Evolutionary conservation across 1,284 basidiomycete genomes (phyloP).

Genomic region (Fistulinella cinereoalba): DNA sequence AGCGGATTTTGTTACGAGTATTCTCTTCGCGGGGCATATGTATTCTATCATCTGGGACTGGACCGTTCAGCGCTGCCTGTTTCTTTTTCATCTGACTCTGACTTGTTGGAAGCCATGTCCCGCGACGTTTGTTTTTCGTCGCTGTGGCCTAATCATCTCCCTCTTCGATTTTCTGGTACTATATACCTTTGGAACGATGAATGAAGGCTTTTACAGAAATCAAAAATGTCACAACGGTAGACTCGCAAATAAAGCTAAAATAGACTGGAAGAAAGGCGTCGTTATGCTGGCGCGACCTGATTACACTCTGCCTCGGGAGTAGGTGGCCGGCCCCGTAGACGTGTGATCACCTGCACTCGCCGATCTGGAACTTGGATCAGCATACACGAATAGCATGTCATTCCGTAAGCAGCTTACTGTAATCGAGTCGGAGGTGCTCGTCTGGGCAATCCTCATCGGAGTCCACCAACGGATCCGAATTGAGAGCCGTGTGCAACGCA

Average conservation of each 20-base stretch:
- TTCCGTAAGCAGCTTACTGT: conserved; percentile 44
- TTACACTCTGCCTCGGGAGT: conserved; percentile 40
- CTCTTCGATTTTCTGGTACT: conserved; percentile 20
- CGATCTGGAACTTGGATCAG: conserved; percentile 38
- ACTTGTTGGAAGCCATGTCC: conserved; percentile 14
- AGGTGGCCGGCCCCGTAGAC: conserved; percentile 49
- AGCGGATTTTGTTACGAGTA: conserved; percentile 26
- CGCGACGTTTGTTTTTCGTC: conserved; percentile 13
- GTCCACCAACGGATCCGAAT: conserved; percentile 62
- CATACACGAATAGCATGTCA: conserved; percentile 1
- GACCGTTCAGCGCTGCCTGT: conserved; percentile 32
- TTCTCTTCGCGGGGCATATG: conserved; percentile 32
- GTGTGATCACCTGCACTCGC: conserved; percentile 57
- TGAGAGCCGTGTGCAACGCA: conserved; percentile 64
- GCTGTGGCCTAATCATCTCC: conserved; percentile 9
- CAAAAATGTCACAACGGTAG: conserved; percentile 3
- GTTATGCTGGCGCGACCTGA: conserved; percentile 16
- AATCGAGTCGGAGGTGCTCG: conserved; percentile 60
- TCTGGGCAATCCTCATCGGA: conserved; percentile 70
- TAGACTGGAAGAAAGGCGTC: not conserved
- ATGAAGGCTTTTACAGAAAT: conserved; percentile 1
- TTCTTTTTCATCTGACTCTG: conserved; percentile 21
- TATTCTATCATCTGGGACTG: conserved; percentile 43
- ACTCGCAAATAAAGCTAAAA: not conserved
- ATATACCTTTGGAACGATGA: conserved; percentile 23